Evolutionary conservation across 108 stramenopile genomes (phyloP).

Genomic region (Cyclotella baltica): DNA sequence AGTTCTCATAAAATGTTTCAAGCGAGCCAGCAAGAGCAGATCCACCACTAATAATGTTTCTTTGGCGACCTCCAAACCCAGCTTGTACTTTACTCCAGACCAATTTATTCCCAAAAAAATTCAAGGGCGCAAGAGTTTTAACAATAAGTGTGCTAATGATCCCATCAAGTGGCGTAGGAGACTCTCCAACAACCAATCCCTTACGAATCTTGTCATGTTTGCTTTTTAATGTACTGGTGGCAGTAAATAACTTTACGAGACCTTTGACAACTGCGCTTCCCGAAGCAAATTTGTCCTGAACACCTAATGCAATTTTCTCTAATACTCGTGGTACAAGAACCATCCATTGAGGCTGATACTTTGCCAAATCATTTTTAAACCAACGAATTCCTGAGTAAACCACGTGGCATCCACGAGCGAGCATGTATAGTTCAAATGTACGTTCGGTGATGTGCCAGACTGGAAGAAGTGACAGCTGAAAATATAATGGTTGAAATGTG

Average conservation of each 20-base stretch:
- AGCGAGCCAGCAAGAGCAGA: constrained; percentile 87
- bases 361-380: constrained; percentile 94
- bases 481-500: no score
- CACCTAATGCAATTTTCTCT: constrained; percentile 91
- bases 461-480: constrained; percentile 71
- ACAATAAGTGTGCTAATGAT: constrained; percentile 62
- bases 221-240: constrained; percentile 58
- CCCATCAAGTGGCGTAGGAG: constrained; percentile 56
- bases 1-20: constrained; percentile 91
- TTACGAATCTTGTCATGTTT: constrained; percentile 70
- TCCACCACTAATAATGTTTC: constrained; percentile 89
- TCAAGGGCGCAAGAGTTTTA: constrained; percentile 68
- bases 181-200: constrained; percentile 79
- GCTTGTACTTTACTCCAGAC: constrained; percentile 92
- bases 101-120: constrained; percentile 88
- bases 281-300: constrained; percentile 87
- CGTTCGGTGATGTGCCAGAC: constrained; percentile 95
- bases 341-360: constrained; percentile 91
- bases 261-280: constrained; percentile 79
- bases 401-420: constrained; percentile 81
- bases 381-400: constrained; percentile 91
- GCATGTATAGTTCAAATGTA: constrained; percentile 90
- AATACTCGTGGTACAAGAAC: constrained; percentile 93
- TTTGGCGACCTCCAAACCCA: constrained; percentile 91
- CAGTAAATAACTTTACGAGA: constrained; percentile 78